Conservation (phyloP, 2,329 filamentous ascomycete species). For the Colletotrichum sp. region DNA sequence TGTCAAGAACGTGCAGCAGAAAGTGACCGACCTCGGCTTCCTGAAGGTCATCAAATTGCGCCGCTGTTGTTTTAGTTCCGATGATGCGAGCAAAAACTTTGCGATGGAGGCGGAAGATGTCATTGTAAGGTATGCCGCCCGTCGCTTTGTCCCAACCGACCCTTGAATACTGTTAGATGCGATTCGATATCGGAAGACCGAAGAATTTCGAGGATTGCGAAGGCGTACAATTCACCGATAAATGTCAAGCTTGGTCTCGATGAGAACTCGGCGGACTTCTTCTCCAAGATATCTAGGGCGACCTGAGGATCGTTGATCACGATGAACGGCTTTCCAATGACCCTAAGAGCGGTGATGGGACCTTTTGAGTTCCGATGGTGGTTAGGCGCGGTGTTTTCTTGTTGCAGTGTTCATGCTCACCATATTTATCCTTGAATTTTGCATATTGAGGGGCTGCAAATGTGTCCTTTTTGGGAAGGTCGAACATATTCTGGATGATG, state of each 20-base stretch:
- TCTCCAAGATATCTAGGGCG: constrained; percentile 42
- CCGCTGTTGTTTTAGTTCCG: constrained; percentile 42
- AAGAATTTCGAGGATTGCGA: background rate
- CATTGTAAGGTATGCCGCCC: constrained; percentile 37
- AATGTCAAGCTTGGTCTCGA: constrained; percentile 36
- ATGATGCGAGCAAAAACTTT: constrained; percentile 48
- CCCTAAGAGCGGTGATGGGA: constrained; percentile 34
- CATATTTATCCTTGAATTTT: constrained; percentile 35
- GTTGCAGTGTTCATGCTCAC: background rate
- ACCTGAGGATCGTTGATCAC: constrained; percentile 40
- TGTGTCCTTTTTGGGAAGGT: constrained; percentile 40
- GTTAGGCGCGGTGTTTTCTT: background rate
- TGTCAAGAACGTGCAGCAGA: constrained; percentile 42
- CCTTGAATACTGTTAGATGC: background rate
- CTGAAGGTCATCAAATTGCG: constrained; percentile 45
- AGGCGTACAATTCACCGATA: constrained; percentile 38
- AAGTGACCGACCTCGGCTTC: constrained; percentile 48
- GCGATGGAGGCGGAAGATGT: constrained; percentile 43
- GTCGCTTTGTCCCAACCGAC: constrained; percentile 42
- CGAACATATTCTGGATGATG: constrained; percentile 49
- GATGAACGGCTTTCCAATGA: constrained; percentile 43
- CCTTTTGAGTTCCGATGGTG: background rate
- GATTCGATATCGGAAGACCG: background rate
- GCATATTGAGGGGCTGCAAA: constrained; percentile 37
- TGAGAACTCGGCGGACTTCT: constrained; percentile 33